A percentile compares a stretch with the other conserved stretches of the same genome.
These are phyloP conservation scores for Exophiala xenobiotica DNA, from an alignment of 2,329 filamentous ascomycete genomes.

Conservation along the genomic window DNA sequence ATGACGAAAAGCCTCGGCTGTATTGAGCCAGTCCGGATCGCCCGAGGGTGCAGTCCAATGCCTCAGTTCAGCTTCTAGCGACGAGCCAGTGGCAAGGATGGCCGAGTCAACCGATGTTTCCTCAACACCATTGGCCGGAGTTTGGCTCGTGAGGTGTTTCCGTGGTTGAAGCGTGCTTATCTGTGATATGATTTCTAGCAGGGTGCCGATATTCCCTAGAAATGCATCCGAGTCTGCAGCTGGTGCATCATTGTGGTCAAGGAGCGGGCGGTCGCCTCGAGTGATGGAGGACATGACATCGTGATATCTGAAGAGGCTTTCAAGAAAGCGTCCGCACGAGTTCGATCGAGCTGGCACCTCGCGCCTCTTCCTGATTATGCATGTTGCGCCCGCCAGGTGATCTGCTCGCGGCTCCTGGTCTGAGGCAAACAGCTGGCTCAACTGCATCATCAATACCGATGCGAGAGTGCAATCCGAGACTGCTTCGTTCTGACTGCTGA, in stretches of 20 bases:
- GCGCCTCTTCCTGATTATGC: not conserved
- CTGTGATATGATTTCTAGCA: not conserved
- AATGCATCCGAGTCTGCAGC: not conserved
- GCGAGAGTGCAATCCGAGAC: not conserved
- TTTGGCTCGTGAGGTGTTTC: not conserved
- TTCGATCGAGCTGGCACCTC: not conserved
- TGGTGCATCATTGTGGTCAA: not conserved
- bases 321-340: not conserved
- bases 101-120: not conserved
- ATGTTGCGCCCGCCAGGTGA: not conserved
- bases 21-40: not conserved
- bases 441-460: not conserved
- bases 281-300: constrained; percentile 3
- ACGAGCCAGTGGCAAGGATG: not conserved
- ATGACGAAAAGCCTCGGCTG: constrained; percentile 1
- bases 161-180: not conserved
- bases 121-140: not conserved
- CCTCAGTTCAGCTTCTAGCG: not conserved
- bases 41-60: not conserved
- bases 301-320: constrained; percentile 1
- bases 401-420: not conserved
- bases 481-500: not conserved
- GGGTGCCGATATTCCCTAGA: not conserved
- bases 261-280: not conserved
- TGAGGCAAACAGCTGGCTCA: not conserved